Conservation (phyloP, 2,329 filamentous ascomycete species). For the Grosmannia huntii region DNA sequence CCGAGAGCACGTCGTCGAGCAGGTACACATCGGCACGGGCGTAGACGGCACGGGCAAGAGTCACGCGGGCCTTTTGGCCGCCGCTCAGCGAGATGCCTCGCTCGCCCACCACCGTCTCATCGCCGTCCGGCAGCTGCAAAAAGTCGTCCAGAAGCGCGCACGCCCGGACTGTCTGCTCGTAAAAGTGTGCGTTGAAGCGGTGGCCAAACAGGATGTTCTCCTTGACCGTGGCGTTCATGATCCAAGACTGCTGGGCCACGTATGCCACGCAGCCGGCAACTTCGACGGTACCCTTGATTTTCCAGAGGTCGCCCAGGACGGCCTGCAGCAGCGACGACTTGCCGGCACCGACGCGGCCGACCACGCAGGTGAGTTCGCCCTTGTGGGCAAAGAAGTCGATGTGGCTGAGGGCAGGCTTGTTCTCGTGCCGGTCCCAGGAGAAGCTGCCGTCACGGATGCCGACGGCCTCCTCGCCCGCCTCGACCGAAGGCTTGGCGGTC, state of each 20-base stretch:
- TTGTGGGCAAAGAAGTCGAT: conserved; percentile 85
- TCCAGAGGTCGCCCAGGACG: conserved; percentile 85
- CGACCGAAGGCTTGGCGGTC: conserved; percentile 51
- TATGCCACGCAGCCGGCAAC: conserved; percentile 79
- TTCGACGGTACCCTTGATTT: conserved; percentile 69
- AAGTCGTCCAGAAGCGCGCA: conserved; percentile 90
- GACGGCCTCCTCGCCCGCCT: conserved; percentile 79
- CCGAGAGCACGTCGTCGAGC: conserved; percentile 85
- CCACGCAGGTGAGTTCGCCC: conserved; percentile 83
- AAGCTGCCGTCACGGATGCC: conserved; percentile 76
- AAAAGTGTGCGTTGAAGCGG: conserved; percentile 84
- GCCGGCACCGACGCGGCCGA: conserved; percentile 86
- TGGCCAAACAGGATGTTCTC: conserved; percentile 98
- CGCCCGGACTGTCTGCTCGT: conserved; percentile 81
- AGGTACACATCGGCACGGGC: conserved; percentile 94
- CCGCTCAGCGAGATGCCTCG: conserved; percentile 91
- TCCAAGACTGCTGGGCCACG: conserved; percentile 86
- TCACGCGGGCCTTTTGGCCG: conserved; percentile 89
- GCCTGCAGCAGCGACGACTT: conserved; percentile 89
- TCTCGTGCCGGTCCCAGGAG: conserved; percentile 82
- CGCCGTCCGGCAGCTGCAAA: conserved; percentile 81
- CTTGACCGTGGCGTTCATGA: conserved; percentile 94
- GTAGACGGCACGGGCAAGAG: conserved; percentile 86
- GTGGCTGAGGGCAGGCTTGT: conserved; percentile 58
- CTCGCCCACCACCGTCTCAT: conserved; percentile 93